phyloP scores from a whole-genome alignment of 805 yeast genomes.

The Sporopachydermia lactativora region DNA sequence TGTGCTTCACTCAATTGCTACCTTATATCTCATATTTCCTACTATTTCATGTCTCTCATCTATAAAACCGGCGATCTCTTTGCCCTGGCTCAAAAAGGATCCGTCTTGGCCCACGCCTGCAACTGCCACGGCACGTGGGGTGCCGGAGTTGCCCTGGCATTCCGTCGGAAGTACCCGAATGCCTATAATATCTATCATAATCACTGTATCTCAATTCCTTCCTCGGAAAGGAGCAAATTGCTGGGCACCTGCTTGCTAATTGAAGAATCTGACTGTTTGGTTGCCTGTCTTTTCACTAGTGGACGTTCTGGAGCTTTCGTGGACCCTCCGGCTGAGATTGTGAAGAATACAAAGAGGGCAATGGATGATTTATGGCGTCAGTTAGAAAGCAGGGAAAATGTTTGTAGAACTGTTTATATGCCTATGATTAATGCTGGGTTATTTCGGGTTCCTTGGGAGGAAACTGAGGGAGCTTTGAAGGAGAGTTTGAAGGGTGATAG shows the following conservation, averaged over 20 bases:
- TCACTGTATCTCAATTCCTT: conserved; percentile 23
- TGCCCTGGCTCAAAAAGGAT: conserved; percentile 18
- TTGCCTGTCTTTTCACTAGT: conserved; percentile 70
- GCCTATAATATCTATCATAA: conserved; percentile 36
- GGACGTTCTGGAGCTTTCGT: conserved; percentile 30
- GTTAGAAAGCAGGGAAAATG: conserved; percentile 14
- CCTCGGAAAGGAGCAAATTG: conserved; percentile 18
- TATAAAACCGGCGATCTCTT: conserved; percentile 51
- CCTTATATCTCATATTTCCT: background rate
- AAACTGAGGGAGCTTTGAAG: conserved; percentile 40
- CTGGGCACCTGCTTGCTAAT: conserved; percentile 44
- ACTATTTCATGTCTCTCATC: background rate
- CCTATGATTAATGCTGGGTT: conserved; percentile 76
- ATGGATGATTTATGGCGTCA: conserved; percentile 31
- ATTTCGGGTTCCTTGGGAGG: conserved; percentile 66
- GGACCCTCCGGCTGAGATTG: conserved; percentile 32
- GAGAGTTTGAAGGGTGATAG: conserved; percentile 14
- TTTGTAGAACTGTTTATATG: conserved; percentile 32
- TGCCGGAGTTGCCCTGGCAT: conserved; percentile 61
- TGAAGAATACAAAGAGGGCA: conserved; percentile 35
- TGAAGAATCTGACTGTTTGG: conserved; percentile 22
- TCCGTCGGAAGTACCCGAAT: conserved; percentile 38
- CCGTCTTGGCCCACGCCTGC: conserved; percentile 64
- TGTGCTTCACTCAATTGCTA: background rate
- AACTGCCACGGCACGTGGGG: conserved; percentile 76